These are phyloP conservation scores for Monosporozyma aquatica DNA, from an alignment of 805 yeast species.

Conservation along the genomic window DNA sequence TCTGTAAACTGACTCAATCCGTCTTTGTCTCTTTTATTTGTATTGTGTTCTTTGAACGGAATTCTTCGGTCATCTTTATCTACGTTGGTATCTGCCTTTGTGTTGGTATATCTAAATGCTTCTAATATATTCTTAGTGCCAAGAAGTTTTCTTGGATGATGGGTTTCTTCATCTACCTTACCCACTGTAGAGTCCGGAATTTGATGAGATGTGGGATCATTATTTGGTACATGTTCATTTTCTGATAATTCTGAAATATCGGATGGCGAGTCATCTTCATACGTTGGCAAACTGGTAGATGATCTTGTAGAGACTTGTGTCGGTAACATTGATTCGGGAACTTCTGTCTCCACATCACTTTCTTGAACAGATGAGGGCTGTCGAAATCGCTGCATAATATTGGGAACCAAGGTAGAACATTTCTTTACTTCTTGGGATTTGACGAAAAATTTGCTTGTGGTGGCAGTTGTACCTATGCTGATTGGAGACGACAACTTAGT, in stretches of 20 bases:
- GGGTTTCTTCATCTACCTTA: not conserved
- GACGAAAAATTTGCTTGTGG: slow-evolving; percentile 12
- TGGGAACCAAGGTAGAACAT: not conserved
- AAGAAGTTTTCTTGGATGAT: not conserved
- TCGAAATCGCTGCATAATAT: not conserved
- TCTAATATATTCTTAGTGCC: not conserved
- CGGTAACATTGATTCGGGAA: slow-evolving; percentile 22
- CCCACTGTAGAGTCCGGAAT: not conserved
- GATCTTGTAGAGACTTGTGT: slow-evolving; percentile 18
- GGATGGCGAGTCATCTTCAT: slow-evolving; percentile 1
- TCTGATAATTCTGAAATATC: not conserved
- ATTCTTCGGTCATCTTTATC: not conserved
- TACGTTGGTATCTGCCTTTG: not conserved
- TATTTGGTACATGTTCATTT: not conserved
- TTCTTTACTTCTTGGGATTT: not conserved
- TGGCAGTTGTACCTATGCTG: not conserved
- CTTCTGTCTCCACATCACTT: slow-evolving; percentile 18
- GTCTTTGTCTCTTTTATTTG: not conserved
- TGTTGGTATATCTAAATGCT: not conserved
- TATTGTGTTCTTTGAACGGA: not conserved
- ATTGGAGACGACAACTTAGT: too few relatives aligned
- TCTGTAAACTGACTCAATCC: too few relatives aligned
- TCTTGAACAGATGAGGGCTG: not conserved
- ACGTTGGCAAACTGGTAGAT: not conserved
- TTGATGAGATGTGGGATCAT: not conserved